Conservation (phyloP, 208 protist species). For the Herpetomonas tarakana region DNA sequence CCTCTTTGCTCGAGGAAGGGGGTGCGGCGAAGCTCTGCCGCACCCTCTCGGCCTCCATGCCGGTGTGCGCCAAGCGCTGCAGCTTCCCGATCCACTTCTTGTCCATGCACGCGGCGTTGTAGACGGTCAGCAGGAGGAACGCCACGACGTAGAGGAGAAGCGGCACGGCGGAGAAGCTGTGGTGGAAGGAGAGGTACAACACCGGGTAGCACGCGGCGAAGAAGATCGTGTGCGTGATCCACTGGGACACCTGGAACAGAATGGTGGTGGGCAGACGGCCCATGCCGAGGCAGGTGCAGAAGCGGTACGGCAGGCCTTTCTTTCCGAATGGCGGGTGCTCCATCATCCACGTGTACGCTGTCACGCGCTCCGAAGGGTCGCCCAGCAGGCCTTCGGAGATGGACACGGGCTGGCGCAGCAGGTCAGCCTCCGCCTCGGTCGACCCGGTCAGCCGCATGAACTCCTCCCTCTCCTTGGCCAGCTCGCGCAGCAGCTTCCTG, state of each 20-base stretch:
- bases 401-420: slow-evolving; percentile 22
- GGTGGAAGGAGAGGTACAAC: slow-evolving; percentile 48
- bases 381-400: slow-evolving; percentile 26
- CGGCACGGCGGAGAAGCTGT: slow-evolving; percentile 36
- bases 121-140: slow-evolving; percentile 40
- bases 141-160: slow-evolving; percentile 30
- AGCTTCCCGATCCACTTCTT: slow-evolving; percentile 54
- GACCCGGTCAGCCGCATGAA: slow-evolving; percentile 36
- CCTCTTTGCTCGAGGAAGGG: too few species aligned
- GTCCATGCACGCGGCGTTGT: slow-evolving; percentile 54
- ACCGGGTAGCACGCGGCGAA: slow-evolving; percentile 41
- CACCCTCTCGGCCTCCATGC: slow-evolving; percentile 28
- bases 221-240: slow-evolving; percentile 41
- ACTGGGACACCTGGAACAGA: slow-evolving; percentile 52
- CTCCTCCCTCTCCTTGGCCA: slow-evolving; percentile 23
- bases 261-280: slow-evolving; percentile 43
- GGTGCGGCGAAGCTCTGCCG: slow-evolving; percentile 8
- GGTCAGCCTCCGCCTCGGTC: slow-evolving; percentile 27
- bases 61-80: slow-evolving; percentile 33
- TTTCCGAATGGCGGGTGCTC: slow-evolving; percentile 50
- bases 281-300: slow-evolving; percentile 43
- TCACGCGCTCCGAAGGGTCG: slow-evolving; percentile 43
- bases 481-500: slow-evolving; percentile 20
- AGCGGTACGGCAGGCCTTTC: slow-evolving; percentile 42
- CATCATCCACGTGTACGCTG: slow-evolving; percentile 75